phyloP scores from a whole-genome alignment of 495 filamentous ascomycete genomes.

The Jackrogersella minutella region DNA sequence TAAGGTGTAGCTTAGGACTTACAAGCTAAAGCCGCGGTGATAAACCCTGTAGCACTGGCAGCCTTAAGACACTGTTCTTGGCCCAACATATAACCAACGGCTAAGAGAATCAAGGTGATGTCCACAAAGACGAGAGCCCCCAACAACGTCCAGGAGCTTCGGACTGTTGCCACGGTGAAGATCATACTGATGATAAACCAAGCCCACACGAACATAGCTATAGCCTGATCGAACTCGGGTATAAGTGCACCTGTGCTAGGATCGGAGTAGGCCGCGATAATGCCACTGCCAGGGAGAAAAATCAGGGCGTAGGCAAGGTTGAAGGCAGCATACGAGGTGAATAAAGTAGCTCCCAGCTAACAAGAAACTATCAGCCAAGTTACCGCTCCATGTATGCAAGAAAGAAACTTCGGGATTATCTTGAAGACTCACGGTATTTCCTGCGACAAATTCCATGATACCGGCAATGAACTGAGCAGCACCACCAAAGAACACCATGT shows the following conservation, averaged over 20 bases:
- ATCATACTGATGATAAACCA: constrained; percentile 7
- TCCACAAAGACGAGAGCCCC: constrained; percentile 1
- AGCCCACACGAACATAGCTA: constrained; percentile 7
- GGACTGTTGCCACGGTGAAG: neutral
- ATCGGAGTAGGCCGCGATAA: neutral
- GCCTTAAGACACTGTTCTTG: constrained; percentile 1
- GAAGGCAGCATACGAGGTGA: constrained; percentile 1
- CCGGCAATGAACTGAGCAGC: constrained; percentile 4
- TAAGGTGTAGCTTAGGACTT: neutral
- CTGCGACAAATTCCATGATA: constrained; percentile 3
- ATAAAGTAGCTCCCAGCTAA: constrained; percentile 1
- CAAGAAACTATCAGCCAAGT: neutral
- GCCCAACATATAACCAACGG: neutral
- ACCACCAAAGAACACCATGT: constrained; percentile 53
- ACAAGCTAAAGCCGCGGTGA: neutral
- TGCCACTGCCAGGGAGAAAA: neutral
- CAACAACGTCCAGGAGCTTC: neutral
- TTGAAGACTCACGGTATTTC: neutral
- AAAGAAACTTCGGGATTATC: no score
- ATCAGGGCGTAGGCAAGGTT: constrained; percentile 4
- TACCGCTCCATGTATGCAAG: neutral
- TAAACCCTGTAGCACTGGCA: neutral
- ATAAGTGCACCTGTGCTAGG: neutral
- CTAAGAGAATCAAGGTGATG: neutral
- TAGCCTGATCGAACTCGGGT: neutral